phyloP scores from a whole-genome alignment of 2,329 filamentous ascomycete genomes.

The Cyphellophora europaea region DNA sequence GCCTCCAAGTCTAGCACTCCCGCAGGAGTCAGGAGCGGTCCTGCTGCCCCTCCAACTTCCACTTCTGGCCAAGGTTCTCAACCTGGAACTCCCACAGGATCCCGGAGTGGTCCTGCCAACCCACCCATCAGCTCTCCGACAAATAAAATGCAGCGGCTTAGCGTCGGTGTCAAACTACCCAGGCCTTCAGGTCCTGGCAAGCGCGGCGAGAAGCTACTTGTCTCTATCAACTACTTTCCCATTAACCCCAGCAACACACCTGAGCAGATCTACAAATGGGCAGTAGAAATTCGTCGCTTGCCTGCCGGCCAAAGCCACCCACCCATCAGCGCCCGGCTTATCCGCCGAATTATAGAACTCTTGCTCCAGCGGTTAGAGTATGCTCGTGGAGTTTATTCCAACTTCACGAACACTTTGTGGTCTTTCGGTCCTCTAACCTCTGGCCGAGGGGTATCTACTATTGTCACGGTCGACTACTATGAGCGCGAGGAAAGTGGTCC shows the following conservation, averaged over 20 bases:
- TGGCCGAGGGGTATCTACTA: not conserved
- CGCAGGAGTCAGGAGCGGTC: too few species aligned
- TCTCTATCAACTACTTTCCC: not conserved
- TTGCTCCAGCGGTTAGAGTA: not conserved
- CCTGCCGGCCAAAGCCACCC: not conserved
- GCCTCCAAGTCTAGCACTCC: too few species aligned
- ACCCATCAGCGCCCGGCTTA: not conserved
- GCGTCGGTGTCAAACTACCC: too few species aligned
- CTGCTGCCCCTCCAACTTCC: too few species aligned
- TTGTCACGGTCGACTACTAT: slow-evolving; percentile 1
- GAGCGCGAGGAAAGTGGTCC: not conserved
- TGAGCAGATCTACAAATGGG: not conserved
- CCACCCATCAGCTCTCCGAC: too few species aligned
- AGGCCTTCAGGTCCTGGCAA: not conserved
- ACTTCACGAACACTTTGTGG: not conserved
- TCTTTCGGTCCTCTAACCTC: not conserved
- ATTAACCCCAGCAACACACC: not conserved
- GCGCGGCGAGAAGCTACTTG: not conserved
- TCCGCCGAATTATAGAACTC: not conserved
- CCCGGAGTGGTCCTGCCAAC: too few species aligned
- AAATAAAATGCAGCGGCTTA: too few species aligned
- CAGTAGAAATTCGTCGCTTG: not conserved
- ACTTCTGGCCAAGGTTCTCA: too few species aligned
- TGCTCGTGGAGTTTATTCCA: not conserved
- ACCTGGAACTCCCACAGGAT: too few species aligned